Conservation (phyloP, 2,329 filamentous ascomycete species). For the Fusarium multiceps region DNA sequence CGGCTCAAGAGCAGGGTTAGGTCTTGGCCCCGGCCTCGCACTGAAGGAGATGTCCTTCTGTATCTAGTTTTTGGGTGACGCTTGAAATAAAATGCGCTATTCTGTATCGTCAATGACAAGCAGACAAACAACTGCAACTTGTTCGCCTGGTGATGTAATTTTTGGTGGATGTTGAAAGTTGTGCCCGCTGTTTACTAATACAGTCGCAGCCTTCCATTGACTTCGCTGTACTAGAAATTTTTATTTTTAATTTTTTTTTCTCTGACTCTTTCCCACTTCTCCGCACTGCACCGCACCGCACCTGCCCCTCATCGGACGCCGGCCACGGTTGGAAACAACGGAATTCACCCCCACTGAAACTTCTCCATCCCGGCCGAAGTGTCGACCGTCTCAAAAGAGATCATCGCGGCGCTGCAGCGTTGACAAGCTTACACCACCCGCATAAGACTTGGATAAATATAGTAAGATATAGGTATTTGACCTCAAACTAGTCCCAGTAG, state of each 20-base stretch:
- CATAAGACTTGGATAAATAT: background rate
- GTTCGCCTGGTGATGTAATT: slow-evolving; percentile 7
- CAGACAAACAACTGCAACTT: background rate
- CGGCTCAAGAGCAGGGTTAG: slow-evolving; percentile 34
- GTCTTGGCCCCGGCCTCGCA: slow-evolving; percentile 31
- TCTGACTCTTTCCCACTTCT: slow-evolving; percentile 17
- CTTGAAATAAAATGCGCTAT: background rate
- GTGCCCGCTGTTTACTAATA: slow-evolving; percentile 37
- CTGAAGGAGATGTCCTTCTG: slow-evolving; percentile 1
- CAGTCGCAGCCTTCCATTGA: slow-evolving; percentile 26
- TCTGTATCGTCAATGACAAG: background rate
- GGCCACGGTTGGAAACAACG: slow-evolving; percentile 25
- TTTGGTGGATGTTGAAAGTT: slow-evolving; percentile 35
- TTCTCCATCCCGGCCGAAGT: slow-evolving; percentile 10
- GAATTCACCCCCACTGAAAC: slow-evolving; percentile 20
- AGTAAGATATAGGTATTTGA: background rate
- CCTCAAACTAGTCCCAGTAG: background rate
- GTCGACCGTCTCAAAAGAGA: slow-evolving; percentile 2
- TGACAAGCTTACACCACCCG: background rate
- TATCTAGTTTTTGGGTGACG: background rate
- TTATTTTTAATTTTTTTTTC: slow-evolving; percentile 11
- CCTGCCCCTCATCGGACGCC: slow-evolving; percentile 27
- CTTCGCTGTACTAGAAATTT: slow-evolving; percentile 22
- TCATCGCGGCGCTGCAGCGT: slow-evolving; percentile 6
- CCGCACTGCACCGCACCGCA: slow-evolving; percentile 23